Percentiles rank a stretch among this genome's conserved stretches.
Evolutionary conservation across 257 asterid genomes (phyloP).

Genomic region (Lithospermum erythrorhizon): DNA sequence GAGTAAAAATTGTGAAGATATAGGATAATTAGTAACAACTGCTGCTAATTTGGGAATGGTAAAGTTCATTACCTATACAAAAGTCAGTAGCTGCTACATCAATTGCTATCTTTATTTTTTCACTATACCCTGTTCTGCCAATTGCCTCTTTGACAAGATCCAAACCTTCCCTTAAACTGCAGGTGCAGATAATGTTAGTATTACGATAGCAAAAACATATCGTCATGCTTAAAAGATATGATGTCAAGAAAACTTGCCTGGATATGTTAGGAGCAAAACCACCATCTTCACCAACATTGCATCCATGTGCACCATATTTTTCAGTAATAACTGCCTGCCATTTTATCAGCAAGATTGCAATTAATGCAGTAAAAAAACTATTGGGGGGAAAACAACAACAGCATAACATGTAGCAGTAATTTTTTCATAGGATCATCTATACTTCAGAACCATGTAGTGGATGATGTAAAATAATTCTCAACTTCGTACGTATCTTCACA

Average conservation of each 20-base stretch:
- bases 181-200: conserved; percentile 12
- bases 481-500: too few species aligned
- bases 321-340: conserved; percentile 82
- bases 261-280: conserved; percentile 92
- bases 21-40: not conserved
- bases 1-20: not conserved
- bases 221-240: conserved; percentile 3
- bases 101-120: conserved; percentile 79
- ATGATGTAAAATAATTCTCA: too few species aligned
- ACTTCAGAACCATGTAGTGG: too few species aligned
- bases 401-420: too few species aligned
- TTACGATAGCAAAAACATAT: not conserved
- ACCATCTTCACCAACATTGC: conserved; percentile 96
- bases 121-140: conserved; percentile 73
- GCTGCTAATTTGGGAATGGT: conserved; percentile 3
- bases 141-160: conserved; percentile 93
- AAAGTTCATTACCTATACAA: conserved; percentile 61
- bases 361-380: not conserved
- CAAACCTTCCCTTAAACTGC: conserved; percentile 91
- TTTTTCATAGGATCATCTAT: too few species aligned
- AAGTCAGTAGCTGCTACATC: conserved; percentile 91
- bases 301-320: conserved; percentile 61
- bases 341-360: conserved; percentile 7
- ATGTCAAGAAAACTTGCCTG: conserved; percentile 46
- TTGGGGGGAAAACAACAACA: too few species aligned